Percentiles rank a stretch among this genome's conserved stretches.
These are phyloP conservation scores for Coemansia sp. DNA, from an alignment of 192 early-diverging fungal species.

Conservation along the genomic window DNA sequence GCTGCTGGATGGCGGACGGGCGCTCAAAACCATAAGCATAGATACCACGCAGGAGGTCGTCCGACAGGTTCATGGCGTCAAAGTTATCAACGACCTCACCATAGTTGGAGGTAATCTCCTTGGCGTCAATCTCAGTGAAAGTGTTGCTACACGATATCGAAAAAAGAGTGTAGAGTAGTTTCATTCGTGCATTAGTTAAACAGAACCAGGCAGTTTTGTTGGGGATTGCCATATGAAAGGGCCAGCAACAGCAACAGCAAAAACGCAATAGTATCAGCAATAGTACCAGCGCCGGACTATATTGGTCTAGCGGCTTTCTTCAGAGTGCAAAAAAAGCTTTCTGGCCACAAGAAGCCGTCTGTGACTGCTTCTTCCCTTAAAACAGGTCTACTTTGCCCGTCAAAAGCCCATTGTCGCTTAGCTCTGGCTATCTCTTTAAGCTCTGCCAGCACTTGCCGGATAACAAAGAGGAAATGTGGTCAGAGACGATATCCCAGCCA, in stretches of 20 bases:
- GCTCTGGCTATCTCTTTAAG: too few species aligned
- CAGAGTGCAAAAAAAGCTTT: background rate
- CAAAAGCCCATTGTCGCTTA: too few species aligned
- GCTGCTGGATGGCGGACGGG: slow-evolving; percentile 95
- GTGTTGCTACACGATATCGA: slow-evolving; percentile 9
- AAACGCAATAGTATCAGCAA: background rate
- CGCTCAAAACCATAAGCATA: slow-evolving; percentile 98
- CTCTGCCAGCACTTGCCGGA: background rate
- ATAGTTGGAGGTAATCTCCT: slow-evolving; percentile 83
- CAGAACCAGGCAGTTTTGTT: too few species aligned
- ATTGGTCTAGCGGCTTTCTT: background rate
- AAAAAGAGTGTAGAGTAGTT: background rate
- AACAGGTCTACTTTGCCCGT: background rate
- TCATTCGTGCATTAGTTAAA: too few species aligned
- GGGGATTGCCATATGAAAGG: too few species aligned
- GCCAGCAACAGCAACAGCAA: background rate
- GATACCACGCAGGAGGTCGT: slow-evolving; percentile 94
- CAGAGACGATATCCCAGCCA: background rate
- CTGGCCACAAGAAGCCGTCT: background rate
- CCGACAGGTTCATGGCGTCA: slow-evolving; percentile 91
- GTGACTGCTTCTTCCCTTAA: background rate
- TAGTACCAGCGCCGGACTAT: too few species aligned
- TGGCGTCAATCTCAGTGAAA: slow-evolving; percentile 38
- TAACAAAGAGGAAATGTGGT: background rate
- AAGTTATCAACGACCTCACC: slow-evolving; percentile 94